These are phyloP conservation scores for Saccharum officinarum DNA, from an alignment of 176 grass and related monocot species.

Conservation along the genomic window DNA sequence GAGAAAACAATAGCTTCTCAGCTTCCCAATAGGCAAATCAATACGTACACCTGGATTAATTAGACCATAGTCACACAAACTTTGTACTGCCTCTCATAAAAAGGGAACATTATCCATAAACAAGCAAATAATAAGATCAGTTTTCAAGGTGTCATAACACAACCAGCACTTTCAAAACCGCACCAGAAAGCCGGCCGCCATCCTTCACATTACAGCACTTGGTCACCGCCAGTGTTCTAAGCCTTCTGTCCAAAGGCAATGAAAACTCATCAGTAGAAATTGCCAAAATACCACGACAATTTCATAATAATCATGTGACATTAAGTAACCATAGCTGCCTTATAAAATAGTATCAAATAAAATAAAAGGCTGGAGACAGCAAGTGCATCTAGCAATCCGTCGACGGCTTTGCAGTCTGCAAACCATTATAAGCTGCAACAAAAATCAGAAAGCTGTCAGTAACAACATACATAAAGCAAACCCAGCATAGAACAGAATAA, in stretches of 20 bases:
- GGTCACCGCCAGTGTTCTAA: slow-evolving; percentile 30
- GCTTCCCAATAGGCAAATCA: slow-evolving; percentile 27
- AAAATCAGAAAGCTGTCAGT: slow-evolving; percentile 30
- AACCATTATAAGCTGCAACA: slow-evolving; percentile 34
- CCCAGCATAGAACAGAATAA: neutral
- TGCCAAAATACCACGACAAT: slow-evolving; percentile 26
- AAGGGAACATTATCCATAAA: slow-evolving; percentile 6
- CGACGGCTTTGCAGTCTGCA: neutral
- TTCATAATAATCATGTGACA: slow-evolving; percentile 20
- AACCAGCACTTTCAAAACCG: slow-evolving; percentile 29
- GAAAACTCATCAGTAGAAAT: slow-evolving; percentile 42
- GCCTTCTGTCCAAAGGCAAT: slow-evolving; percentile 42
- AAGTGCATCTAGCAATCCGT: slow-evolving; percentile 4
- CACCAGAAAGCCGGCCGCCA: slow-evolving; percentile 37
- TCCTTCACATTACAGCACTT: slow-evolving; percentile 2
- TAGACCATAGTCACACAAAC: slow-evolving; percentile 35
- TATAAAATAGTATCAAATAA: slow-evolving; percentile 24
- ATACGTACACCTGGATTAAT: slow-evolving; percentile 26
- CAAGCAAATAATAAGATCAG: slow-evolving; percentile 21
- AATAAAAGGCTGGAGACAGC: neutral
- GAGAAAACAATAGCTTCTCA: slow-evolving; percentile 22
- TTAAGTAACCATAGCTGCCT: slow-evolving; percentile 29
- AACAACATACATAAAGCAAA: slow-evolving; percentile 17
- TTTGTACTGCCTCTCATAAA: slow-evolving; percentile 13
- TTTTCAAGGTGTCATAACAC: slow-evolving; percentile 36